These are phyloP conservation scores for Saccharomycopsis vini DNA, from an alignment of 805 yeast genomes.

Conservation along the genomic window DNA sequence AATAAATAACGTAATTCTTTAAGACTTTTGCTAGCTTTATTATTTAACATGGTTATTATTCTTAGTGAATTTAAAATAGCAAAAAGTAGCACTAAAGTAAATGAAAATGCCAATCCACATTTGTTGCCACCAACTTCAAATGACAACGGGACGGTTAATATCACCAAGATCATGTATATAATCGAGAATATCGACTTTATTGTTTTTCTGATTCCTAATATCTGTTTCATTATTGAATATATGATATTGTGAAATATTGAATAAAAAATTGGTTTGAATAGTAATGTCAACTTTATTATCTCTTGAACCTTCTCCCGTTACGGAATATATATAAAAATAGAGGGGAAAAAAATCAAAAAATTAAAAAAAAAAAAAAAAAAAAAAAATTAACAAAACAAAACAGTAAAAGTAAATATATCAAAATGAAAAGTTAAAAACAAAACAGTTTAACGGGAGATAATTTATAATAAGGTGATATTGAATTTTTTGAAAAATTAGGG, in stretches of 20 bases:
- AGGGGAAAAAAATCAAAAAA: no score
- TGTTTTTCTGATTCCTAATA: conserved; percentile 13
- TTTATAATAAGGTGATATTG: no score
- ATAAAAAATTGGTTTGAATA: not conserved
- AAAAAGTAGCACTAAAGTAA: conserved; percentile 63
- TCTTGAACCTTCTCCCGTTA: no score
- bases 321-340: no score
- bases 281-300: no score
- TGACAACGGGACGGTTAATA: conserved; percentile 82
- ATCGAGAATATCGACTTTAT: conserved; percentile 39
- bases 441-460: no score
- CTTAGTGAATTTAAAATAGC: conserved; percentile 66
- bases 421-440: no score
- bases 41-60: conserved; percentile 30
- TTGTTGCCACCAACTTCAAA: conserved; percentile 88
- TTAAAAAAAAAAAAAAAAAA: no score
- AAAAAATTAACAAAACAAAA: no score
- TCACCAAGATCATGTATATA: conserved; percentile 56
- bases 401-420: no score
- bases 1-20: conserved; percentile 39
- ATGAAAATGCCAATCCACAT: conserved; percentile 81
- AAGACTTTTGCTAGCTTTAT: conserved; percentile 19
- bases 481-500: no score
- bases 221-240: conserved; percentile 7
- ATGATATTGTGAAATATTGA: not conserved